Evolutionary conservation across 192 early-diverging fungal genomes (phyloP).

Genomic region (Coemansia sp.): DNA sequence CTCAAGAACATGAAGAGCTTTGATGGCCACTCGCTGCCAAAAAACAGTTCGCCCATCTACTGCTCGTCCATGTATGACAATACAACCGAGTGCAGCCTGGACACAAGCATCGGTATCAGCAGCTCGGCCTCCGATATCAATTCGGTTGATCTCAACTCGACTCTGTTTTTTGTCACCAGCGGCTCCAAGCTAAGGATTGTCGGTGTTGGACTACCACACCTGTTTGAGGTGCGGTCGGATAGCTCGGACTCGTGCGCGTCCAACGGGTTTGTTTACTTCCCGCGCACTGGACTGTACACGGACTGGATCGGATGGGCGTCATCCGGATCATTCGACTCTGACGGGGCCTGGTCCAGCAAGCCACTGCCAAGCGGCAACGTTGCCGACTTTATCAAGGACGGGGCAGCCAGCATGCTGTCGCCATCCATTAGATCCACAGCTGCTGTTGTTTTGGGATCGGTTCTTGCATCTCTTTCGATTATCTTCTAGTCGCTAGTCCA

Average conservation of each 20-base stretch:
- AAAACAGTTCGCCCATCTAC: constrained; percentile 39
- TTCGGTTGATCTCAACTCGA: constrained; percentile 51
- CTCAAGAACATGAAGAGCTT: constrained; percentile 51
- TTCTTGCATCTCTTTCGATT: constrained; percentile 6
- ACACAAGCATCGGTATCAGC: constrained; percentile 38
- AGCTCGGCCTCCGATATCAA: constrained; percentile 15
- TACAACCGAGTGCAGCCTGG: constrained; percentile 31
- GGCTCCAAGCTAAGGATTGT: constrained; percentile 36
- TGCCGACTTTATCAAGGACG: constrained; percentile 24
- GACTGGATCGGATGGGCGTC: constrained; percentile 53
- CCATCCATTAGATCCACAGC: not conserved
- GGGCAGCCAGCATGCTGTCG: constrained; percentile 5
- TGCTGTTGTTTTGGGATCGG: not conserved
- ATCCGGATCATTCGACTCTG: constrained; percentile 37
- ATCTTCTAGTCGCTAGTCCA: not conserved
- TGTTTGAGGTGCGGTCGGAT: constrained; percentile 36
- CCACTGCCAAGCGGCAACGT: constrained; percentile 24
- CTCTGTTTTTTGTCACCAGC: constrained; percentile 33
- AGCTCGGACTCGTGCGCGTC: constrained; percentile 25
- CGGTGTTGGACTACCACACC: constrained; percentile 36
- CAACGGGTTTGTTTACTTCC: constrained; percentile 50
- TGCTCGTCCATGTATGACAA: constrained; percentile 51
- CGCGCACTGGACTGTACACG: constrained; percentile 46
- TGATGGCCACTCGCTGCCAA: constrained; percentile 37
- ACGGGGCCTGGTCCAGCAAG: constrained; percentile 43